Base-by-base conservation (phyloP, 2,329 filamentous ascomycete genomes). In the Aspergillus unguis region DNA sequence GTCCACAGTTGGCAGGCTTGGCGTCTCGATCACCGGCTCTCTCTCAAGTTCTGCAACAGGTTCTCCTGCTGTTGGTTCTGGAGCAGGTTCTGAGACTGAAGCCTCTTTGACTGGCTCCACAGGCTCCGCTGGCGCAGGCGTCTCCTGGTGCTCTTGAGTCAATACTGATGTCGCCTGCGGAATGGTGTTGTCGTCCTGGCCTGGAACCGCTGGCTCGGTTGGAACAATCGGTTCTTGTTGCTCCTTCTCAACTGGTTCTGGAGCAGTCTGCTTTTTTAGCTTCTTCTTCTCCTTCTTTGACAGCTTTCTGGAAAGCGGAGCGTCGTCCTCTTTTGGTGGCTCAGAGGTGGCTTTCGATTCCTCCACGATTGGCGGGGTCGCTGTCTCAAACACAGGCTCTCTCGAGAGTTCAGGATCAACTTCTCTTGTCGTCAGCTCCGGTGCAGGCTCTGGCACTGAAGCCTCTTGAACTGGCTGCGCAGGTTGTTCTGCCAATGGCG, bases 211-310 rank as follows among this genome's bases (percentile, higher is more conserved):
- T 17, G 17, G 17, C 9, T 57, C 44, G 42, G 11, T 17, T 41
- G 45, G 41, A 5, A 32, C 46, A 23, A 35, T 11, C 17, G 48
- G 41, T 6, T 33, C 44, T 11, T 40, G n/a, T 17, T 53, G 53
- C n/a, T 54, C 54, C 28, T 11, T 26, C 33, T 52, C 48, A 27
- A 41, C 37, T 41, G 56, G 43, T 31, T 48, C 46, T 17, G 23
- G 17, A 25, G 61, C 58, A 11, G 46, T 54, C 35, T 63, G 60
- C 44, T 69, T 65, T 58, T 67, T 65, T 25, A 63, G 62, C 49
- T 63, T 69, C 46, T 51, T 63, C 52, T 74, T 67, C 61, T 71
- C 64, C 51, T 73, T 74, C 58, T 73, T 73, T 43, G 65, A 67
- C 8, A 53, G 55, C 40, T 62, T 62, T 58, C 54, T 55, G 4